Evolutionary conservation across 306 rosid species (phyloP).

Genomic region (Abrus precatorius): DNA sequence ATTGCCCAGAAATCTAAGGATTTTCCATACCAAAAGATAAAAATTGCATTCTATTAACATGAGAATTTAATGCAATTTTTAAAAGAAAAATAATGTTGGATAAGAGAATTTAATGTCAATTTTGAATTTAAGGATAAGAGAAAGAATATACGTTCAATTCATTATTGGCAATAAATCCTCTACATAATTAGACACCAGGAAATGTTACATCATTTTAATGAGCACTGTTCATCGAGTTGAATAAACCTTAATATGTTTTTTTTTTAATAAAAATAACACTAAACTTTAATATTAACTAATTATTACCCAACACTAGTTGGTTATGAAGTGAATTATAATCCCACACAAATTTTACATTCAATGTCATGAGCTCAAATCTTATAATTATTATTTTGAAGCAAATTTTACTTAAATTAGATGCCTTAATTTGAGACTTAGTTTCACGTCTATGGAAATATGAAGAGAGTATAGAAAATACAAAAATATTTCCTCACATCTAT

Average conservation of each 20-base stretch:
- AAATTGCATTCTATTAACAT: not conserved
- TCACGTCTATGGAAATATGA: not conserved
- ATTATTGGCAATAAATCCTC: not conserved
- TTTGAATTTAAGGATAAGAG: not conserved
- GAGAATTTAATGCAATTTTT: not conserved
- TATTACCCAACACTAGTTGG: not conserved
- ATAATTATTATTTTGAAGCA: not conserved
- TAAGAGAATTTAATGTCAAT: not conserved
- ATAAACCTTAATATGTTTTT: not conserved
- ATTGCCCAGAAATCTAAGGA: slow-evolving; percentile 21
- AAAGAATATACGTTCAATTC: not conserved
- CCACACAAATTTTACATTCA: not conserved
- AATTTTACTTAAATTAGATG: not conserved
- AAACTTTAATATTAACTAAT: not conserved
- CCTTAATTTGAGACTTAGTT: not conserved
- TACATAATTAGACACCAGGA: not conserved
- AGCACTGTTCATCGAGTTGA: not conserved
- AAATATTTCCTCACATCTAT: too few species aligned
- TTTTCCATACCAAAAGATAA: slow-evolving; percentile 3
- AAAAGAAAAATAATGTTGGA: not conserved
- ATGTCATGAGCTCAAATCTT: not conserved
- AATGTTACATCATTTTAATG: not conserved
- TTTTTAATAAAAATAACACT: not conserved
- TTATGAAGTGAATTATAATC: not conserved
- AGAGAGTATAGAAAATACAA: too few species aligned